Percentiles rank a stretch among this genome's conserved stretches.
Conservation (phyloP, 2,329 filamentous ascomycete genomes). For the Ophioceras dolichostomum region DNA sequence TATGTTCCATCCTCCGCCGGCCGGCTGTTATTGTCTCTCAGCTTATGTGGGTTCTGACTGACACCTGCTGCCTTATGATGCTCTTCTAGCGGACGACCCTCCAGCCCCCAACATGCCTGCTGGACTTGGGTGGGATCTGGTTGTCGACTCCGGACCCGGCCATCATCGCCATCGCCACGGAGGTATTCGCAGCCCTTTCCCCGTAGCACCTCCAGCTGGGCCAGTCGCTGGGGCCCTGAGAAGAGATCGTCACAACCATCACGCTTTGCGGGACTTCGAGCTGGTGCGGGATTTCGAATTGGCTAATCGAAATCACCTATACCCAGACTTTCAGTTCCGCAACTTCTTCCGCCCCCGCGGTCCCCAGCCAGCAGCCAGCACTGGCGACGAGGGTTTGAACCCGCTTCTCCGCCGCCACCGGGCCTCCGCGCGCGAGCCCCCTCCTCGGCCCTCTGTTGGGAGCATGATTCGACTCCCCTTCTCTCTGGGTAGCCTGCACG, state of each 20-base stretch:
- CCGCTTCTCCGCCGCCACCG: slow-evolving; percentile 63
- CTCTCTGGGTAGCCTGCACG: slow-evolving; percentile 30
- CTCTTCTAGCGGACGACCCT: slow-evolving; percentile 26
- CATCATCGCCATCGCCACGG: slow-evolving; percentile 42
- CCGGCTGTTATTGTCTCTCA: too few relatives aligned
- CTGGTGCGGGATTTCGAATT: too few relatives aligned
- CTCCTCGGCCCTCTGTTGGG: slow-evolving; percentile 28
- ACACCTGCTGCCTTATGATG: too few relatives aligned
- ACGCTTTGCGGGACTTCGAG: too few relatives aligned
- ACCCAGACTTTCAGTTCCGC: too few relatives aligned
- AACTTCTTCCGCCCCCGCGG: slow-evolving; percentile 38
- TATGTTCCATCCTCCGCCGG: slow-evolving; percentile 24
- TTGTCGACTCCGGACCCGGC: slow-evolving; percentile 36
- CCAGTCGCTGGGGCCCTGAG: too few relatives aligned
- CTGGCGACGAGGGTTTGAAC: slow-evolving; percentile 71
- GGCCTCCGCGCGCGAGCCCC: slow-evolving; percentile 27
- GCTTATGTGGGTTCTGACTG: too few relatives aligned
- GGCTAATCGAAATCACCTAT: too few relatives aligned
- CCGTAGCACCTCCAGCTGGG: slow-evolving; percentile 28
- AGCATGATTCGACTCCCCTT: slow-evolving; percentile 41
- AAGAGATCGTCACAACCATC: too few relatives aligned
- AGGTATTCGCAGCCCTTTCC: slow-evolving; percentile 45
- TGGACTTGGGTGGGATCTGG: slow-evolving; percentile 45
- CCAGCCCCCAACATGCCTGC: slow-evolving; percentile 29
- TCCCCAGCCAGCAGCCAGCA: slow-evolving; percentile 38